Percentiles rank a stretch among this genome's conserved stretches.
Evolutionary conservation across 2,329 filamentous ascomycete genomes (phyloP).

Genomic region (Lecanicillium sp.): DNA sequence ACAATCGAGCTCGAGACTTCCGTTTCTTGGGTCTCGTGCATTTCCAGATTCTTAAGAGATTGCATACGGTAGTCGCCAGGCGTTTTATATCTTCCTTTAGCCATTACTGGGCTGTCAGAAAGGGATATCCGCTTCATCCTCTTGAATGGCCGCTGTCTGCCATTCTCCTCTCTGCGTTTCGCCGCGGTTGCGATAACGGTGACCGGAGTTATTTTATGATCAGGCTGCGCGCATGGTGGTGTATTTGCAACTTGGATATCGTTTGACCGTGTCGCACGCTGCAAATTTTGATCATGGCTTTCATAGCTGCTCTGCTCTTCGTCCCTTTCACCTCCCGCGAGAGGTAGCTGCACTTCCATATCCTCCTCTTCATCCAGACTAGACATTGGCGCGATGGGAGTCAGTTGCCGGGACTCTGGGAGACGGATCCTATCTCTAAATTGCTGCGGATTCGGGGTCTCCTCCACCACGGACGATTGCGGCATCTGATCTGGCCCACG

Average conservation of each 20-base stretch:
- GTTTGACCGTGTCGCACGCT: neutral
- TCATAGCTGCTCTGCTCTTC: neutral
- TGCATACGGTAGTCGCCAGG: constrained; percentile 22
- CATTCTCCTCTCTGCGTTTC: neutral
- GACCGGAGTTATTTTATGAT: constrained; percentile 14
- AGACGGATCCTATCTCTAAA: neutral
- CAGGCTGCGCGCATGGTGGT: constrained; percentile 21
- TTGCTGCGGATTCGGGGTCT: constrained; percentile 20
- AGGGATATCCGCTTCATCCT: constrained; percentile 24
- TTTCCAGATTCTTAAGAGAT: constrained; percentile 20
- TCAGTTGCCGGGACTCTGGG: neutral
- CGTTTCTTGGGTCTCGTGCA: constrained; percentile 21
- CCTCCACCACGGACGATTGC: constrained; percentile 20
- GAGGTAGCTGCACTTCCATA: constrained; percentile 31
- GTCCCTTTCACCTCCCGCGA: constrained; percentile 18
- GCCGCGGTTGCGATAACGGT: constrained; percentile 10
- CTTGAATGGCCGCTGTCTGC: neutral
- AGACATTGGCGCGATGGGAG: neutral
- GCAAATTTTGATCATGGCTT: neutral
- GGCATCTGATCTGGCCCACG: constrained; percentile 5
- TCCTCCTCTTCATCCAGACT: constrained; percentile 26
- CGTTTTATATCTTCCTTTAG: constrained; percentile 1
- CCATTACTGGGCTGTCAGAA: constrained; percentile 17
- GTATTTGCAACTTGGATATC: constrained; percentile 12
- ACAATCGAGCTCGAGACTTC: constrained; percentile 26